Evolutionary conservation across 2,329 filamentous ascomycete genomes (phyloP), one percentile per base, ranked within the genome.

Genomic region (Cordyceps javanica): DNA sequence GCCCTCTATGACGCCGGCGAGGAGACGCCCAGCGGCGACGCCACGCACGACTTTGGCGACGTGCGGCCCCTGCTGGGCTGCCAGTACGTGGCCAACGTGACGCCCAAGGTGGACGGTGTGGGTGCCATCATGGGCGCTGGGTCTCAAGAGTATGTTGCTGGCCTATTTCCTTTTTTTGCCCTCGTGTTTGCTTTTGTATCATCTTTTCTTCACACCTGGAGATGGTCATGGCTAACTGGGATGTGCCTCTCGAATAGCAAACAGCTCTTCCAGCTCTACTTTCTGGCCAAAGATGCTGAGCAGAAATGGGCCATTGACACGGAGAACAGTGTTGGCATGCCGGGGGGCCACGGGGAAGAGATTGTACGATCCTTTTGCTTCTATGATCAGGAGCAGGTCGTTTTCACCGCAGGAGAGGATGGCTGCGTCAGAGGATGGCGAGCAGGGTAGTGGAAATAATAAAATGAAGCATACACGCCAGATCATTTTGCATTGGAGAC

Each of bases 51-150:
- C 61, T 86, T 90, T 66, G 89, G 89, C 3, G 89, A 94, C 66
- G 76, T 91, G 67, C 77, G 90, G 30, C 73, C 78, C 60, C 72
- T 73, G n/a, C 69, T 92, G 6, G 79, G 76, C 3, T 90, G 87
- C 62, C 88, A 89, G 74, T 94, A 94, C 69, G 79, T 91, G 2
- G 84, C 87, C 19, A 84, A 87, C 65, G 77, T 92, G 39, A 71
- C 82, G 45, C 78, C 77, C 54, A 85, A 88, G 72, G 69, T 79
- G 25, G 82, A 83, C 39, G 80, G 79, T 3, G 74, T 72, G 13
- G 82, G 83, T 0, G 82, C 82, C 5, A 79, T 86, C 14, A 72
- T 90, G 39, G 87, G 84, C 2, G 81, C 79, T 2, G 87, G 87
- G n/a, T 77, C 79, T 38, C 86, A 88, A 64, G 86, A 87, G 85